Evolutionary conservation across 495 filamentous ascomycete genomes (phyloP).

Genomic region (Arthonia radiata): DNA sequence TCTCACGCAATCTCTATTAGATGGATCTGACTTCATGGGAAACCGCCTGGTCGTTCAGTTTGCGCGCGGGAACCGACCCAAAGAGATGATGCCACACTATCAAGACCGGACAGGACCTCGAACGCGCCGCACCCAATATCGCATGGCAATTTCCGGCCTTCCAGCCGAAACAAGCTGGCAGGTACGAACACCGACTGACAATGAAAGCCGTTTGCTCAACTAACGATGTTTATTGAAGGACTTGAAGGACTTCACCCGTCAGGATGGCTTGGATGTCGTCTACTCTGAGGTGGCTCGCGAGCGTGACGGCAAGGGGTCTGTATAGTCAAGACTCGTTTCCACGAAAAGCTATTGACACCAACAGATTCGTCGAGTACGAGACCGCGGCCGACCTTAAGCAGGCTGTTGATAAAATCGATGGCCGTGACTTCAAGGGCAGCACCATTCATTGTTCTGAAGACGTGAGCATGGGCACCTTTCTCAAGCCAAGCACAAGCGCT

Average conservation of each 20-base stretch:
- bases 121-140: constrained; percentile 76
- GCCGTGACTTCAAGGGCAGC: constrained; percentile 69
- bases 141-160: constrained; percentile 94
- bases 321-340: too few species aligned
- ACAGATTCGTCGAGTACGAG: constrained; percentile 94
- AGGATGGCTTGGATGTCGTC: constrained; percentile 89
- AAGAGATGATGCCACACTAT: constrained; percentile 35
- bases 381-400: constrained; percentile 68
- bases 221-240: too few species aligned
- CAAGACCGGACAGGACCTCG: constrained; percentile 65
- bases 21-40: constrained; percentile 95
- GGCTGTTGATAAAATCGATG: constrained; percentile 81
- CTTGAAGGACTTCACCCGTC: constrained; percentile 96
- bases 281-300: constrained; percentile 93
- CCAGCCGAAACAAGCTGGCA: constrained; percentile 98
- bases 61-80: constrained; percentile 66
- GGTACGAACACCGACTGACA: constrained; percentile 71
- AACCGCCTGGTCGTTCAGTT: constrained; percentile 94
- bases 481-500: background rate
- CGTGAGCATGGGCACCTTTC: constrained; percentile 26
- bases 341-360: constrained; percentile 10
- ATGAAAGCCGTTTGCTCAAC: too few species aligned
- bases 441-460: constrained; percentile 64
- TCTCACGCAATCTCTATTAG: constrained; percentile 22
- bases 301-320: constrained; percentile 79